A percentile compares a stretch with the other conserved stretches of the same genome.
Conservation (phyloP, 2,329 filamentous ascomycete species). For the Neobulgaria alba region DNA sequence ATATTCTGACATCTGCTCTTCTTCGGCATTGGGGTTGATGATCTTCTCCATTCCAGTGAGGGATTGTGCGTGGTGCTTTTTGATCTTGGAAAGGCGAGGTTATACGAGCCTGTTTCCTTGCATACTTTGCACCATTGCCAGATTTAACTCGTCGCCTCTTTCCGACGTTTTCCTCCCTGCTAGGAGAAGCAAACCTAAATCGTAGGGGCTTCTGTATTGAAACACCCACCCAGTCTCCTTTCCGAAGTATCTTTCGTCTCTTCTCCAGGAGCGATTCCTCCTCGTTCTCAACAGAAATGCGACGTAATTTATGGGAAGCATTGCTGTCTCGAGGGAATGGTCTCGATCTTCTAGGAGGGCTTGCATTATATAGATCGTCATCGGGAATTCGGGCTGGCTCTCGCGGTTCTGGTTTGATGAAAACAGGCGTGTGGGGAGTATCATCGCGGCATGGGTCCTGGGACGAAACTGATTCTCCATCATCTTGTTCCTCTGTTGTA, state of each 20-base stretch:
- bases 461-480: no score
- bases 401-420: no score
- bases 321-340: neutral
- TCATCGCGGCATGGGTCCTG: no score
- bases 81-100: conserved; percentile 15
- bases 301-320: neutral
- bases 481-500: no score
- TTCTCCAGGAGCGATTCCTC: conserved; percentile 18
- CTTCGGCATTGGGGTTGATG: neutral
- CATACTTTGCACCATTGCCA: conserved; percentile 20
- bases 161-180: conserved; percentile 20
- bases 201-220: conserved; percentile 18
- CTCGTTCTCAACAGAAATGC: conserved; percentile 1
- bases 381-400: conserved; percentile 6
- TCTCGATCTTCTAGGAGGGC: conserved; percentile 14
- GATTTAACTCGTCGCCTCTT: conserved; percentile 20
- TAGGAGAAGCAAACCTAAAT: conserved; percentile 15
- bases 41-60: neutral
- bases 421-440: no score
- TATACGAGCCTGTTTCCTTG: conserved; percentile 10
- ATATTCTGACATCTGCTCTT: conserved; percentile 23
- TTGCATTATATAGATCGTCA: conserved; percentile 20
- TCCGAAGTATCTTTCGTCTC: conserved; percentile 21
- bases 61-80: neutral
- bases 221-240: conserved; percentile 27